Base-by-base conservation (phyloP, 1,284 basidiomycete genomes). In the Irpex sp. region DNA sequence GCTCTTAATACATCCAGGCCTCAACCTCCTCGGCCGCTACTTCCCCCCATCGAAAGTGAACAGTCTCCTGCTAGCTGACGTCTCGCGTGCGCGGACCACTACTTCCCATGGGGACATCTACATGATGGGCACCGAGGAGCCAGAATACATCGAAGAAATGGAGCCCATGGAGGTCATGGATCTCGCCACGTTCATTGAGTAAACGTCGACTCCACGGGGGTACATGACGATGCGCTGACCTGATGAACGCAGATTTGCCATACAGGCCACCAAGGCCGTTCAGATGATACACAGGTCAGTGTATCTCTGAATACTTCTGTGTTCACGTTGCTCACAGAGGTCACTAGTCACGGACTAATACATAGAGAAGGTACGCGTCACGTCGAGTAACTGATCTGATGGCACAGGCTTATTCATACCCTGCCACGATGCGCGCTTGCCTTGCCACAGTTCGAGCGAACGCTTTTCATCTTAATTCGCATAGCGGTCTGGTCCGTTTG, bases 131-230 rank as follows among this genome's bases (percentile, higher is more conserved):
- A 69, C 77, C 19, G 82, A 80, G 61, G 82, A 82, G 59, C 69
- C 74, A 8, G 79, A 81, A 59, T 67, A 76, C 23, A 71, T 75
- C 57, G 82, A 82, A 59, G 83, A 83, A 63, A 77, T 81, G 72
- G 85, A 84, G 64, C 78, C 77, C 10, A 83, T 83, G 61, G 86
- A 87, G 67, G 82, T 87, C 57, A 88, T 90, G 84, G 87, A 90
- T 71, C 74, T 90, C 23, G 87, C 87, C 14, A 84, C 86, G 0
- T 90, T 89, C 69, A 75, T 90, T 5, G 87, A 90, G 86, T 87
- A 66, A 61, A 33, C 28, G 28, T 33, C 28, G 28, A 33, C 28
- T 33, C 28, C 28, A 33, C 28, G 28, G 28, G 28, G 28, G 28
- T 33, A 33, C 28, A 6, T 33, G 28, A 33, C 7, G 28, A 33